Evolutionary conservation across 2,329 filamentous ascomycete genomes (phyloP).

Genomic region (Hypoxylon sp.): DNA sequence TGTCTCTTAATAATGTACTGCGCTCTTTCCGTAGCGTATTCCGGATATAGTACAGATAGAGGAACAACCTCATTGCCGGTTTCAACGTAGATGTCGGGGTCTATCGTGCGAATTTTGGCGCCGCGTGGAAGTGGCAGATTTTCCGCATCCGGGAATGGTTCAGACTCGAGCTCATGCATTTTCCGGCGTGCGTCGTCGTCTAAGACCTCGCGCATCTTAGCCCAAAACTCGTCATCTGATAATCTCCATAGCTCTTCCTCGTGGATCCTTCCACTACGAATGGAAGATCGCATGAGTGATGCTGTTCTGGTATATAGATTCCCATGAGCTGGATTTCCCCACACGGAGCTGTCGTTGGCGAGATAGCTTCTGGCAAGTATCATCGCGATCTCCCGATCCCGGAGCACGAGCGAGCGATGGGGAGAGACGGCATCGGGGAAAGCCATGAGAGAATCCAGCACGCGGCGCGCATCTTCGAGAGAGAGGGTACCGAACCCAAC

Average conservation of each 20-base stretch:
- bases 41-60: slow-evolving; percentile 36
- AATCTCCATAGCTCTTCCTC: slow-evolving; percentile 47
- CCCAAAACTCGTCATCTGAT: slow-evolving; percentile 50
- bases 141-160: slow-evolving; percentile 39
- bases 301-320: slow-evolving; percentile 48
- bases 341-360: slow-evolving; percentile 48
- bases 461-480: slow-evolving; percentile 41
- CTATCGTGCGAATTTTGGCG: slow-evolving; percentile 47
- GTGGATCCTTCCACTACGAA: slow-evolving; percentile 37
- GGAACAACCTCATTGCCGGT: slow-evolving; percentile 20
- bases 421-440: slow-evolving; percentile 41
- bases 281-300: slow-evolving; percentile 42
- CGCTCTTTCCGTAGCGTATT: slow-evolving; percentile 34
- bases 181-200: slow-evolving; percentile 22
- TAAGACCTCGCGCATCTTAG: slow-evolving; percentile 40
- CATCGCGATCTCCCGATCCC: slow-evolving; percentile 44
- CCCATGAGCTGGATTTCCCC: slow-evolving; percentile 50
- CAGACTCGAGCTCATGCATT: slow-evolving; percentile 38
- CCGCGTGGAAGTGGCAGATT: slow-evolving; percentile 39
- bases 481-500: slow-evolving; percentile 47
- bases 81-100: slow-evolving; percentile 43
- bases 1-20: slow-evolving; percentile 28
- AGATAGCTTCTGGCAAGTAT: slow-evolving; percentile 47
- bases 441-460: slow-evolving; percentile 44
- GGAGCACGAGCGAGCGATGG: slow-evolving; percentile 46